Evolutionary conservation across 257 asterid genomes (phyloP), one percentile per base, ranked within the genome.

Genomic region (Scutellaria baicalensis): DNA sequence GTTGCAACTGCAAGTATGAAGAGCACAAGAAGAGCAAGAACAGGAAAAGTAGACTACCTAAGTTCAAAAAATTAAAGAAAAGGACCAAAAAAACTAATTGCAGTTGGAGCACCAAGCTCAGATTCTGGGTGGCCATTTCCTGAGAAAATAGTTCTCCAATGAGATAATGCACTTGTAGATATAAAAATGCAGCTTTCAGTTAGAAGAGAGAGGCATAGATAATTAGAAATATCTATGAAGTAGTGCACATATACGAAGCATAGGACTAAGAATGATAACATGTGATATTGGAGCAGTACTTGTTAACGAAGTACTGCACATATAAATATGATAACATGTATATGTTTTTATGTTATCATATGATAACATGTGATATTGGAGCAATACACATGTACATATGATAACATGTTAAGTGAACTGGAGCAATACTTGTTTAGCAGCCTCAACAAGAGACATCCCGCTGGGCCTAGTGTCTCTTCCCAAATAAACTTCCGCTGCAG

Each of bases 381-480:
- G n/a, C n/a, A n/a, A n/a, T n/a, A n/a, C n/a, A n/a, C n/a, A n/a
- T n/a, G n/a, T n/a, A n/a, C n/a, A n/a, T n/a, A 47, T 51, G 14
- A 47, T 10, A 47, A 49, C 7, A 69, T 39, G 9, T 14, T 1
- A 74, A 66, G 33, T 50, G 40, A 66, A 72, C 58, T 21, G 58
- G 65, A 27, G 43, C 35, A 81, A 58, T 87, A 91, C 98, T 72
- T 81, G 85, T 74, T 86, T 86, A 76, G 96, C 93, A 36, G 93
- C 96, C 61, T 87, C 88, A 62, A 84, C 74, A 65, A 93, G 97
- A 71, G 82, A 61, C 74, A 35, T 71, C 67, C 97, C 99, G 38
- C 99, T 93, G 70, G 99, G 99, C 79, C 97, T 83, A 16, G 96
- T 91, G 77, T 91, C 99, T 81, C 96, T 86, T 77, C 95, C 99